A percentile compares a stretch with the other conserved stretches of the same genome.
Conservation (phyloP, 257 asterid species). For the Cinchona pubescens region DNA sequence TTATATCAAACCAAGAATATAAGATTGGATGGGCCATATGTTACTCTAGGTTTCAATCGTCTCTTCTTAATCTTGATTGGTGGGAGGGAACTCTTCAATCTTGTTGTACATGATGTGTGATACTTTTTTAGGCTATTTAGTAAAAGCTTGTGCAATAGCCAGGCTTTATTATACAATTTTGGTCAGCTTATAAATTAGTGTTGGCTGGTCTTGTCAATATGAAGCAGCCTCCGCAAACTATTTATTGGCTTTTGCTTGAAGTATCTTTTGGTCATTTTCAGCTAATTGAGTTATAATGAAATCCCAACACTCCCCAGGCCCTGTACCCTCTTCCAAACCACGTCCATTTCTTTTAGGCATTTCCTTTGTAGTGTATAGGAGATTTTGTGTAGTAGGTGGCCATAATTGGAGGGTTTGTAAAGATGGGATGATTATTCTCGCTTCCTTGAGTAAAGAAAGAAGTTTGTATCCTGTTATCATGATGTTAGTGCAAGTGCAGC, state of each 20-base stretch:
- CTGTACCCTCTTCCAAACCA: no score
- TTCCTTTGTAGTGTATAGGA: neutral
- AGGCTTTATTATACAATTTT: conserved; percentile 41
- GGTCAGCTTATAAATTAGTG: conserved; percentile 21
- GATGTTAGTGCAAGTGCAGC: no score
- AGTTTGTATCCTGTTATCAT: no score
- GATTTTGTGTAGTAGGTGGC: no score
- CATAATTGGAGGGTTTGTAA: no score
- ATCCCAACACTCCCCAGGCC: no score
- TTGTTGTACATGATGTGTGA: conserved; percentile 79
- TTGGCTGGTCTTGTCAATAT: conserved; percentile 23
- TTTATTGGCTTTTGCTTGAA: neutral
- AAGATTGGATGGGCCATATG: conserved; percentile 36
- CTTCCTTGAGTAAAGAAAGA: no score
- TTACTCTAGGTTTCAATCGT: conserved; percentile 41
- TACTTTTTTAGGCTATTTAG: conserved; percentile 53
- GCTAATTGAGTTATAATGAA: neutral
- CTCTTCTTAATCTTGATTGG: conserved; percentile 21
- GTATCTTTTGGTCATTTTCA: neutral
- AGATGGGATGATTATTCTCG: no score
- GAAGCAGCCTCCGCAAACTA: conserved; percentile 19
- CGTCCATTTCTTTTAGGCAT: no score
- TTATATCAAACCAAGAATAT: conserved; percentile 27
- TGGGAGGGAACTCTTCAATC: conserved; percentile 37
- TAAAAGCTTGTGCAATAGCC: conserved; percentile 51